Evolutionary conservation across 2,329 filamentous ascomycete genomes (phyloP), one percentile per base, ranked within the genome.

Genomic region (Colletotrichum sansevieriae): DNA sequence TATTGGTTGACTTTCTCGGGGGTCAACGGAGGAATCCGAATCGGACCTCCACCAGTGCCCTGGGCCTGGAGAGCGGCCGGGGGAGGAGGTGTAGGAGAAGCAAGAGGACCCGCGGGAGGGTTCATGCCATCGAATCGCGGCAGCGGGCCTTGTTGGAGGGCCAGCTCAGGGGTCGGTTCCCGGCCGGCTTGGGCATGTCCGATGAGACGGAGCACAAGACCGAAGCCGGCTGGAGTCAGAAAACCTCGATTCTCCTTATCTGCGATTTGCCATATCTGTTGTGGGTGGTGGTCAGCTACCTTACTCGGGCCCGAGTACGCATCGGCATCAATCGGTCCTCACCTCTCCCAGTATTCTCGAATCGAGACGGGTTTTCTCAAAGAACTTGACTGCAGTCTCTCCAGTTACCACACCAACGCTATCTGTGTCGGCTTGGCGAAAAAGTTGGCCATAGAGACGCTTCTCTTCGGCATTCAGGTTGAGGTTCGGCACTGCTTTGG

Each of bases 181-280:
- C 92, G 90, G 75, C 93, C 93, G 72, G 92, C 93, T 82, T 99
- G 96, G 72, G 94, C 95, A 83, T 98, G 96, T 69, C 94, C 96
- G 78, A 99, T 98, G 78, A 99, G 89, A 76, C 96, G 90, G 77
- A 99, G 83, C 66, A 97, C 96, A 78, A 97, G 89, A 70, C 95
- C 93, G 82, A 99, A 99, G 78, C 95, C 96, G 47, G 94, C 89
- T 20, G 94, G 94, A 39, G 95, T 98, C 73, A 99, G 85, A 73
- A 98, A 92, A 60, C 96, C 96, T 72, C 95, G 90, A 83, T 99
- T 99, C 83, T 98, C 95, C 73, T 89, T 94, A 83, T 99, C 96
- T 74, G 96, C 95, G 79, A 99, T 96, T 83, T 98, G 95, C 96
- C 96, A 99, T 86, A 99, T 98, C 92, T 97, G 80, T 65, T 39